Base-by-base conservation (phyloP, 139 green algal species). In the Chlorella sorokiniana region DNA sequence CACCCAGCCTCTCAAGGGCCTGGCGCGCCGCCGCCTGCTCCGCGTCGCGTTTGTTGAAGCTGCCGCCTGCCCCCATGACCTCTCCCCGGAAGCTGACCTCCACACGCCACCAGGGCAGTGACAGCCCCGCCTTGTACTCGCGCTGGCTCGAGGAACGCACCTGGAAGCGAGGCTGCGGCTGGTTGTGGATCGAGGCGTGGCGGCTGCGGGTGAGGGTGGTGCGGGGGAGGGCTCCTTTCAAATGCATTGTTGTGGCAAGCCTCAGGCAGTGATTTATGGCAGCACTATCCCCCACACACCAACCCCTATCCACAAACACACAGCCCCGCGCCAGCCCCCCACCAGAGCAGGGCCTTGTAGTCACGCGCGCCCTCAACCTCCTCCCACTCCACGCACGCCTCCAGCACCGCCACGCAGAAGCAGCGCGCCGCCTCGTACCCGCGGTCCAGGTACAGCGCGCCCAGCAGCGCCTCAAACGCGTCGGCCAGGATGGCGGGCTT, bases 381-480 rank as follows among this genome's bases (percentile, higher is more conserved):
- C 27, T 67, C 29, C 23, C 54, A 51, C 14, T 27, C 42, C 42
- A 11, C 63, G 7, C 59, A 31, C 25, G 22, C 59, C 20, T 31
- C 59, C 48, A 56, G 48, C 48, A 56, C 48, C 14, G 14, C 14
- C 48, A 56, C 48, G 16, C 48, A 56, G 48, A 29, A 69, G 29
- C 62, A 8, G 18, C 31, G 25, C 8, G 18, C 9, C 35, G 6
- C 9, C 35, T 31, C 35, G 7, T 29, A 48, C 4, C 64, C 35
- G 35, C 54, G 51, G 41, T 90, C 87, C 38, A 83, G 67, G 70
- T 85, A 90, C 25, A 91, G 38, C 0, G 88, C 88, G 4, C 74
- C 85, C 23, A 89, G 40, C 38, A 91, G 62, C 5, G 88, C 88
- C 76, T 91, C 88, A 78, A 91, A 91, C n/a, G 59, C 62, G 69